phyloP scores from a whole-genome alignment of 306 rosid species.

The Prunus persica region Prunus_persica_NCBIv2 NC_034013.1:16712001-16712500 shows the following conservation, averaged over 20 bases:
- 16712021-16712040: too few relatives aligned
- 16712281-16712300: not conserved
- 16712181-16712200: not conserved
- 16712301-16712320: conserved; percentile 8
- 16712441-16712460: not conserved
- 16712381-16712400: too few relatives aligned
- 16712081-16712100: too few relatives aligned
- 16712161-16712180: not conserved
- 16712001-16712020: not conserved
- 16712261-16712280: not conserved
- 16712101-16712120: not conserved
- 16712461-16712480: not conserved
- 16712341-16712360: too few relatives aligned
- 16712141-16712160: not conserved
- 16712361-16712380: too few relatives aligned
- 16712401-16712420: not conserved
- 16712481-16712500: not conserved
- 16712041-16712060: too few relatives aligned
- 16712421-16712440: not conserved
- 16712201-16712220: not conserved
- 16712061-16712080: too few relatives aligned
- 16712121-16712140: not conserved
- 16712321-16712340: not conserved
- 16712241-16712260: not conserved
- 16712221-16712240: not conserved